These are phyloP conservation scores for Alternaria ethzedia DNA, from an alignment of 2,329 filamentous ascomycete species.

Conservation along the genomic window DNA sequence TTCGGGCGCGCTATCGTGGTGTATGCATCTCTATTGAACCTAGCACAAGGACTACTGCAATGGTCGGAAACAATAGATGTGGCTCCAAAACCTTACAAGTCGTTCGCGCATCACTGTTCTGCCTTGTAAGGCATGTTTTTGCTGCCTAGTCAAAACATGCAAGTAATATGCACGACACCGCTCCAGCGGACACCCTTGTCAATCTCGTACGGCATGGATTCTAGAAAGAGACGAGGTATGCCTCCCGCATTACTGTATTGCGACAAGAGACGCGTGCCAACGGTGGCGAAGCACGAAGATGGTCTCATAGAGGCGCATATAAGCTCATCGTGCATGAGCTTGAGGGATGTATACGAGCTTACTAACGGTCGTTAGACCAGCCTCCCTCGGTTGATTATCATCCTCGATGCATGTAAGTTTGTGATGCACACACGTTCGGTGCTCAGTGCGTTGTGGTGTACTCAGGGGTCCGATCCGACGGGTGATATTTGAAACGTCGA, in stretches of 20 bases:
- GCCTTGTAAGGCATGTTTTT: slow-evolving; percentile 1
- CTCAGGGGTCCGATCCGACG: not conserved
- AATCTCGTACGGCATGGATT: not conserved
- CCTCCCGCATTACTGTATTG: not conserved
- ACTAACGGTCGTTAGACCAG: not conserved
- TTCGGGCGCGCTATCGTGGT: not conserved
- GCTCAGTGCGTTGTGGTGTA: not conserved
- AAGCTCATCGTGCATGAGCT: not conserved
- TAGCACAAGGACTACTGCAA: not conserved
- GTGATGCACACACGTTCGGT: not conserved
- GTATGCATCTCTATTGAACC: not conserved
- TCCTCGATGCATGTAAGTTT: not conserved
- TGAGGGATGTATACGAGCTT: not conserved
- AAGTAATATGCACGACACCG: not conserved
- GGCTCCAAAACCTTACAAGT: not conserved
- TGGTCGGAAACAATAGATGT: not conserved
- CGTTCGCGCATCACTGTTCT: not conserved
- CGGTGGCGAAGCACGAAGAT: not conserved
- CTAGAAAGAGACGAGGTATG: not conserved
- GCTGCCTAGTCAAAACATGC: not conserved
- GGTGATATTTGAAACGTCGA: not conserved
- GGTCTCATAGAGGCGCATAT: not conserved
- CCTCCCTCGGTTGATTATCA: not conserved
- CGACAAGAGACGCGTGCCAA: not conserved
- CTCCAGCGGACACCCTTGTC: not conserved